Evolutionary conservation across 176 grass and related monocot species (phyloP).

Genomic region (Eleusine coracana): DNA sequence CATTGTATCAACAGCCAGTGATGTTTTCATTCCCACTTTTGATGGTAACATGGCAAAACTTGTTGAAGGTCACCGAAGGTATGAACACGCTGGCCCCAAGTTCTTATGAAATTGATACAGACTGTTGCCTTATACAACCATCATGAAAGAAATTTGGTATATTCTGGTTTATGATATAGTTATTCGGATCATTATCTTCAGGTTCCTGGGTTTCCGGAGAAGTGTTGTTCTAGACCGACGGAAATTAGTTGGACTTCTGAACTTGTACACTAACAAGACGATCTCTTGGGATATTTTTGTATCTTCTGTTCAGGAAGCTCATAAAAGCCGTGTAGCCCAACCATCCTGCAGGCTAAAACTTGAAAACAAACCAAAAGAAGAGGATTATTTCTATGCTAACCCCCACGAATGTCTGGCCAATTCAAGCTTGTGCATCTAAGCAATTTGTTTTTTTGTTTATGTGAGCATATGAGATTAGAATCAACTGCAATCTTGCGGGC

Average conservation of each 20-base stretch:
- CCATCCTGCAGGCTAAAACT: constrained; percentile 70
- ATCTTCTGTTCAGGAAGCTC: constrained; percentile 53
- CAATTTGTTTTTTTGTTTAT: background rate
- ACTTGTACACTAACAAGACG: constrained; percentile 69
- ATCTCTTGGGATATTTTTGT: constrained; percentile 76
- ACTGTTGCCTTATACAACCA: background rate
- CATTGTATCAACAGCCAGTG: constrained; percentile 89
- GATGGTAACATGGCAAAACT: constrained; percentile 97
- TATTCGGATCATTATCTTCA: constrained; percentile 33
- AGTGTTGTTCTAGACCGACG: constrained; percentile 71
- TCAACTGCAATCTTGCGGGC: background rate
- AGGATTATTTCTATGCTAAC: constrained; percentile 97
- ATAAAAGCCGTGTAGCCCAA: constrained; percentile 54
- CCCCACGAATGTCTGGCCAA: constrained; percentile 80
- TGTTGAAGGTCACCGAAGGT: constrained; percentile 95
- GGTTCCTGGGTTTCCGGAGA: constrained; percentile 72
- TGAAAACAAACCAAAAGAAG: constrained; percentile 80
- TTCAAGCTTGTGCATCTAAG: constrained; percentile 52
- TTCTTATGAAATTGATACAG: constrained; percentile 21
- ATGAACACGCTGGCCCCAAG: background rate
- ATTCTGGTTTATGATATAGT: background rate
- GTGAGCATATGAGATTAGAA: constrained; percentile 9
- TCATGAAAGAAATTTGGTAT: background rate
- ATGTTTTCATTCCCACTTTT: constrained; percentile 85
- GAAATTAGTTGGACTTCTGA: constrained; percentile 70